Evolutionary conservation across 1,284 basidiomycete species (phyloP), one percentile per base, ranked within the genome.

Genomic region (Cryptococcus sp.): DNA sequence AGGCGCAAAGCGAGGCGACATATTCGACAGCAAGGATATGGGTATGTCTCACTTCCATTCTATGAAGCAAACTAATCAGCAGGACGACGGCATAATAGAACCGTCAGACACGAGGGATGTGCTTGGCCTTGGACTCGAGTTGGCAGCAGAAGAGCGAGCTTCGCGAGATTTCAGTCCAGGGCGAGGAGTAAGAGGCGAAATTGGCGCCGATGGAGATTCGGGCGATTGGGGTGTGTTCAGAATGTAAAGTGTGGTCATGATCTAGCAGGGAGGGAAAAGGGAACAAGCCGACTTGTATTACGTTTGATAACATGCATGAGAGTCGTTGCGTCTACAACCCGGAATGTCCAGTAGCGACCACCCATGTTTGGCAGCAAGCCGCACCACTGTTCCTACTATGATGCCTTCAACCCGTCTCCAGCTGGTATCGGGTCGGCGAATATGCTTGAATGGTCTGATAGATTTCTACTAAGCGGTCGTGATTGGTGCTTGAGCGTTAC

Each of bases 61-160:
- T 9, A 9, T 4, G 7, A 19, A 19, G 21, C 36, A 41, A n/a
- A 25, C 13, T 24, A 13, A 44, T 16, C 11, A 23, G 13, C 37
- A 69, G 67, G 92, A 96, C 70, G 92, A 97, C 69, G 92, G 92
- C 1, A 88, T 97, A 59, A 92, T 97, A 71, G 83, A 83, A 60
- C 92, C 92, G 2, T 82, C 82, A n/a, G 91, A 97, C 69, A 97
- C 92, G 0, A 80, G 92, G 45, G 85, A 91, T 73, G 84, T 87
- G 0, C 81, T 96, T 44, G 91, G 91, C 3, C 79, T 97, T 2
- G 88, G 85, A 10, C 80, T 97, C 23, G 86, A 85, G 18, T 78
- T 96, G 16, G 83, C 87, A 24, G 81, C 82, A 19, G 72, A 72
- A 48, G 72, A 70, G 56, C 53, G 58, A 47, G 62, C 62, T 9